A percentile compares a stretch with the other conserved stretches of the same genome.
These are phyloP conservation scores for Podospora tetraspora DNA, from an alignment of 495 filamentous ascomycete species.

Conservation along the genomic window DNA sequence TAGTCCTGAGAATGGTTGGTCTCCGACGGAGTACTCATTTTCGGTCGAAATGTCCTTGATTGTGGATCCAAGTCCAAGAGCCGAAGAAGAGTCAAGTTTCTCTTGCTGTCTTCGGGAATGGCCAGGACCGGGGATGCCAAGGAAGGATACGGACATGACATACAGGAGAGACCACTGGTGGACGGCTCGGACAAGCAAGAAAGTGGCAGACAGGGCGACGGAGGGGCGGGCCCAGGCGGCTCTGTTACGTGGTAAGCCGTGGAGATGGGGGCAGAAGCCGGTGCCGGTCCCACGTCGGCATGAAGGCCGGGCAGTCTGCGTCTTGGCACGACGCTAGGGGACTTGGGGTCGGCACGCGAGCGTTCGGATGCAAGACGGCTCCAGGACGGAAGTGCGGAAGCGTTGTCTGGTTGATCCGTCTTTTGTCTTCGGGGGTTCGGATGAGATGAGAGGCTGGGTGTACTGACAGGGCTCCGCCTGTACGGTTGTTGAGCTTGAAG, in stretches of 20 bases:
- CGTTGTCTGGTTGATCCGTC: neutral
- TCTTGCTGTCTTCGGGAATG: neutral
- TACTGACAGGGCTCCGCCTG: neutral
- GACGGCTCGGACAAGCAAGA: neutral
- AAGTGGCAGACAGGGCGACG: neutral
- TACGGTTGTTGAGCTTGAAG: neutral
- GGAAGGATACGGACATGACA: neutral
- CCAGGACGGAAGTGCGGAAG: neutral
- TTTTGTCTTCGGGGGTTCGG: neutral
- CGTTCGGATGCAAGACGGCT: neutral
- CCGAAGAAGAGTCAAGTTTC: neutral
- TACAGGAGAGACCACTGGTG: neutral
- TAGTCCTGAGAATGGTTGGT: neutral
- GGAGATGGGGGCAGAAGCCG: neutral
- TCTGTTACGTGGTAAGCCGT: neutral
- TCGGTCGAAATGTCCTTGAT: neutral
- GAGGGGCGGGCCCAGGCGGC: too few relatives aligned
- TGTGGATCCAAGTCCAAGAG: neutral
- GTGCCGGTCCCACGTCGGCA: neutral
- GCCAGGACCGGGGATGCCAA: neutral
- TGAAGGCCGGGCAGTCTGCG: neutral
- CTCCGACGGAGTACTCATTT: too few relatives aligned
- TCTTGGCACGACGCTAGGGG: conserved; percentile 10
- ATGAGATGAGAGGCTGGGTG: neutral
- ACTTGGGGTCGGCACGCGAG: conserved; percentile 3